These are phyloP conservation scores for Sinapis alba DNA, from an alignment of 441 rosid genomes.

Conservation along the genomic window DNA sequence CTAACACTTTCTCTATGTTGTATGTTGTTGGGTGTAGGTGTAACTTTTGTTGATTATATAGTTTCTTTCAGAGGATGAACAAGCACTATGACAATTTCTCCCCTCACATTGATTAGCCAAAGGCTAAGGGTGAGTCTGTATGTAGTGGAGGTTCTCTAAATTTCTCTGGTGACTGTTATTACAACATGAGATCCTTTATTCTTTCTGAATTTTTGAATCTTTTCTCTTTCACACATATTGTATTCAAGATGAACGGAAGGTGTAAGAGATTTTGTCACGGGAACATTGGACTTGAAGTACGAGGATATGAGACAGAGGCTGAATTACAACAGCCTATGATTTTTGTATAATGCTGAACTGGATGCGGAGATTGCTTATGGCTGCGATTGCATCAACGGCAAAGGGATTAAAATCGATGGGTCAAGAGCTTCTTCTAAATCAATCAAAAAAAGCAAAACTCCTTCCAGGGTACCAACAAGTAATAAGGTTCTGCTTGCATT, in stretches of 20 bases:
- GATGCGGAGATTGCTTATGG: neutral
- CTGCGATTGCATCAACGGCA: neutral
- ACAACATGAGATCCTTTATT: neutral
- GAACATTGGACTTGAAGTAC: neutral
- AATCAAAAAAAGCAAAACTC: neutral
- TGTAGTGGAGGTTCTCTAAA: conserved; percentile 14
- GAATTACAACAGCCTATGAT: neutral
- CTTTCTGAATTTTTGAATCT: neutral
- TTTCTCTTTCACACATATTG: neutral
- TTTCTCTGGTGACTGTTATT: conserved; percentile 19
- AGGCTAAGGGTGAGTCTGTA: conserved; percentile 31
- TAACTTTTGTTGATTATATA: neutral
- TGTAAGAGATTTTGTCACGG: neutral
- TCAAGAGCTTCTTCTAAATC: neutral
- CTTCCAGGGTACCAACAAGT: neutral
- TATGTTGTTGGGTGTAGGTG: neutral
- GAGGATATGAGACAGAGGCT: neutral
- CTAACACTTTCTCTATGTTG: neutral
- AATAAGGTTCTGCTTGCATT: neutral
- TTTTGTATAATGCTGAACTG: neutral
- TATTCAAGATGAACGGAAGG: neutral
- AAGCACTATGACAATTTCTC: conserved; percentile 39
- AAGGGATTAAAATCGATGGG: neutral
- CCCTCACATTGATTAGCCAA: conserved; percentile 50
- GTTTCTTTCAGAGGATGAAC: conserved; percentile 62